Conservation (phyloP, 805 yeast genomes). For the Kluyveromyces dobzhanskii region DNA sequence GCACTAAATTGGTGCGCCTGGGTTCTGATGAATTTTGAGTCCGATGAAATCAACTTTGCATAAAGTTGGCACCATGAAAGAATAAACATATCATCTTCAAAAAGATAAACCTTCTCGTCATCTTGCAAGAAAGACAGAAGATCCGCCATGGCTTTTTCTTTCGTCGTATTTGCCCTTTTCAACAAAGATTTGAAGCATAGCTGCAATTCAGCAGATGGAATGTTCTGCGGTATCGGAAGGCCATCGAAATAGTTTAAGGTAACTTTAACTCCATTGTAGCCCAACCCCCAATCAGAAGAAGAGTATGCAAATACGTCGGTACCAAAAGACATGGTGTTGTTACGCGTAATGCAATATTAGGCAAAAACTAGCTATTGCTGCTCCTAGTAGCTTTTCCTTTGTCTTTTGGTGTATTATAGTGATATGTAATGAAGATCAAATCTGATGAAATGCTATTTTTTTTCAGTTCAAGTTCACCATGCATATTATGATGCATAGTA, state of each 20-base stretch:
- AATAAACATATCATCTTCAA: slow-evolving; percentile 46
- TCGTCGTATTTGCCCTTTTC: slow-evolving; percentile 78
- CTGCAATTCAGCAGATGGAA: slow-evolving; percentile 35
- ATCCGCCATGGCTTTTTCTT: slow-evolving; percentile 67
- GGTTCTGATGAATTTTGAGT: slow-evolving; percentile 54
- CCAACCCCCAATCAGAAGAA: slow-evolving; percentile 28
- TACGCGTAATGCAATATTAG: too few species aligned
- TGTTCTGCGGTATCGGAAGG: slow-evolving; percentile 44
- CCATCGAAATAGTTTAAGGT: slow-evolving; percentile 73
- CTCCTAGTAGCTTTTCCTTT: too few species aligned
- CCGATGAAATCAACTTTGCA: slow-evolving; percentile 69
- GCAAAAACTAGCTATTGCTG: too few species aligned
- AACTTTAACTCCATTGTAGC: slow-evolving; percentile 41
- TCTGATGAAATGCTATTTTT: too few species aligned
- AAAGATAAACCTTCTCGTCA: slow-evolving; percentile 12
- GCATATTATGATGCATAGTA: too few species aligned
- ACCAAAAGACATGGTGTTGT: slow-evolving; percentile 23
- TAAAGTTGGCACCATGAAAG: slow-evolving; percentile 73
- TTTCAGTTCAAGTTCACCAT: too few species aligned
- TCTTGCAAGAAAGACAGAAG: slow-evolving; percentile 31
- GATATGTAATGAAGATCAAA: too few species aligned
- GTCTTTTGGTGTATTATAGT: too few species aligned
- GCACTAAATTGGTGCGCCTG: slow-evolving; percentile 61
- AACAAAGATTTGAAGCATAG: slow-evolving; percentile 66
- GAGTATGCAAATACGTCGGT: slow-evolving; percentile 21